Evolutionary conservation across 1,284 basidiomycete genomes (phyloP).

Genomic region (Sporisorium iseilematis-ciliati): DNA sequence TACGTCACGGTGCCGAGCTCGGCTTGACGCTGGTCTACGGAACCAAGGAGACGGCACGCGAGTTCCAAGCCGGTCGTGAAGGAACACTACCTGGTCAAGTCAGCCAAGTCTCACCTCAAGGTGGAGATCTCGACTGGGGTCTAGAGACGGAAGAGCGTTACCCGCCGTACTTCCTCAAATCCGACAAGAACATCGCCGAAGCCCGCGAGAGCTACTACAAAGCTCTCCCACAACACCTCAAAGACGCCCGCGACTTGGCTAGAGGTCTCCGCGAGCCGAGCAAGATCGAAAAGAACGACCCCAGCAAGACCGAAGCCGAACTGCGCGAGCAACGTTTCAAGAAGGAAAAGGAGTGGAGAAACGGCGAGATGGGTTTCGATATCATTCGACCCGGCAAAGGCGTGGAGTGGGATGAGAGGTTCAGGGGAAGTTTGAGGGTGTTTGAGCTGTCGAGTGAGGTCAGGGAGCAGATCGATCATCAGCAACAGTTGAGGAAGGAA

Average conservation of each 20-base stretch:
- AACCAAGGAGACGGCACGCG: slow-evolving; percentile 72
- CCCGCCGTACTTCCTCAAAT: slow-evolving; percentile 76
- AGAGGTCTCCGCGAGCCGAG: slow-evolving; percentile 84
- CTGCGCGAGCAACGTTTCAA: slow-evolving; percentile 73
- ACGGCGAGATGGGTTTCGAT: slow-evolving; percentile 81
- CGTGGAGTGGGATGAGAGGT: slow-evolving; percentile 82
- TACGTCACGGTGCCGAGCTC: slow-evolving; percentile 82
- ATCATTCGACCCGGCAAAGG: slow-evolving; percentile 77
- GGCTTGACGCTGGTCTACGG: slow-evolving; percentile 81
- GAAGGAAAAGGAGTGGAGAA: slow-evolving; percentile 87
- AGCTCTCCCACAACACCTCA: slow-evolving; percentile 78
- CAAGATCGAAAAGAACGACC: slow-evolving; percentile 82
- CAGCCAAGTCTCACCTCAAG: slow-evolving; percentile 52
- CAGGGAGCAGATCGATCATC: slow-evolving; percentile 30
- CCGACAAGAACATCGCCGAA: slow-evolving; percentile 77
- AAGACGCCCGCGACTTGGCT: slow-evolving; percentile 81
- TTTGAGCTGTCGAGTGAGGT: slow-evolving; percentile 48
- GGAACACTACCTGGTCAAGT: slow-evolving; percentile 36
- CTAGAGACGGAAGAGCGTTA: slow-evolving; percentile 78
- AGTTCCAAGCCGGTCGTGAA: slow-evolving; percentile 72
- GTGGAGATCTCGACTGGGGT: slow-evolving; percentile 81
- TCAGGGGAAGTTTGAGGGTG: slow-evolving; percentile 77
- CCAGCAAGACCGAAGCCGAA: slow-evolving; percentile 88
- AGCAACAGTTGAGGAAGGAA: slow-evolving; percentile 32
- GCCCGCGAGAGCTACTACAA: slow-evolving; percentile 83